Conservation (phyloP, 768 basidiomycete genomes). For the Podaxis pistillaris region DNA sequence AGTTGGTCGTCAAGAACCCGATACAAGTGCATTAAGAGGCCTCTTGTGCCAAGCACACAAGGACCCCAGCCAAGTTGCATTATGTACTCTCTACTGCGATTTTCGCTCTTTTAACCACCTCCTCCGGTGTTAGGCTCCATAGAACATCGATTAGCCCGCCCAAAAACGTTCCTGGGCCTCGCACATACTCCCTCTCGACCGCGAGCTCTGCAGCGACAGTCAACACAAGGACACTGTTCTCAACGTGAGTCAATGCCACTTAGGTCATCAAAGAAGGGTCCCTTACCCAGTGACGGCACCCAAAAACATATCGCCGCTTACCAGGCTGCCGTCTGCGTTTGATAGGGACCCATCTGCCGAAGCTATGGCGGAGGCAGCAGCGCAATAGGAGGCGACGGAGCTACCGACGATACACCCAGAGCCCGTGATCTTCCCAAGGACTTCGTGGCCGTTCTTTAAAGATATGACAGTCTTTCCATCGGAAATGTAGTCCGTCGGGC, state of each 20-base stretch:
- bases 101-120: slow-evolving; percentile 30
- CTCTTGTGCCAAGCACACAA: not conserved
- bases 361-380: slow-evolving; percentile 41
- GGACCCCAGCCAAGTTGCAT: not conserved
- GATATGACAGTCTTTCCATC: slow-evolving; percentile 73
- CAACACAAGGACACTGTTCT: slow-evolving; percentile 51
- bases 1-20: too few relatives aligned
- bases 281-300: slow-evolving; percentile 77
- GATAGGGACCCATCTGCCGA: slow-evolving; percentile 30
- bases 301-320: slow-evolving; percentile 74
- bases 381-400: slow-evolving; percentile 77
- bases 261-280: not conserved
- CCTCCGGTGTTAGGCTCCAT: slow-evolving; percentile 33
- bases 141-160: slow-evolving; percentile 62
- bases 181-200: slow-evolving; percentile 43
- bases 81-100: slow-evolving; percentile 20
- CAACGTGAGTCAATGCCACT: not conserved
- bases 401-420: slow-evolving; percentile 86
- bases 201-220: slow-evolving; percentile 66
- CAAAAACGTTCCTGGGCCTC: slow-evolving; percentile 65
- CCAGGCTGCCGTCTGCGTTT: slow-evolving; percentile 42
- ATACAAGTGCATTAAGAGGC: too few relatives aligned
- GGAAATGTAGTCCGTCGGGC: slow-evolving; percentile 78
- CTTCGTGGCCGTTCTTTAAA: slow-evolving; percentile 68
- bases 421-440: slow-evolving; percentile 83